Evolutionary conservation across 495 filamentous ascomycete genomes (phyloP).

Genomic region (Trichoderma asperelloides): DNA sequence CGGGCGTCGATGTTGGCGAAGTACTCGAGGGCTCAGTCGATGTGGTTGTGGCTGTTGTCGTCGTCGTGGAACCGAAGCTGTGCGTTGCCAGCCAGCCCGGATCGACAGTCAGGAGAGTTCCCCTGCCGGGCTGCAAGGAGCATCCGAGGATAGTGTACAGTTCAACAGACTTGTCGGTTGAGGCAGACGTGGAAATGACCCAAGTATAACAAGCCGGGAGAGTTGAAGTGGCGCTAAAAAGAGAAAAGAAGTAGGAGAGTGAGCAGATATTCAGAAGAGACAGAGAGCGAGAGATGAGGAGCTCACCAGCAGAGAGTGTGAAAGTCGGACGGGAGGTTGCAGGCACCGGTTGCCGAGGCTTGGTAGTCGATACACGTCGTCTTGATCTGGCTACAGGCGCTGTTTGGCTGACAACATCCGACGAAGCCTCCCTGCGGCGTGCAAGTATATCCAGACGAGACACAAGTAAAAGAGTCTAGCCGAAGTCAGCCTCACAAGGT

Average conservation of each 20-base stretch:
- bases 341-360: neutral
- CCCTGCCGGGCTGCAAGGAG: neutral
- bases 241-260: neutral
- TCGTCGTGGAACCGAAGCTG: neutral
- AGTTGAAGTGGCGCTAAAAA: neutral
- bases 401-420: neutral
- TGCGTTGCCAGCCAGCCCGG: neutral
- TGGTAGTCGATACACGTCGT: constrained; percentile 7
- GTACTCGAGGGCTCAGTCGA: neutral
- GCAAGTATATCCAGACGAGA: neutral
- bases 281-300: neutral
- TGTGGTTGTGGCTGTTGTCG: neutral
- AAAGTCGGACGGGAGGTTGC: neutral
- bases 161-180: neutral
- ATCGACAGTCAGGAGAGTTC: neutral
- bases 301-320: constrained; percentile 9
- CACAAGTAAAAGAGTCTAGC: neutral
- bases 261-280: neutral
- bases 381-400: neutral
- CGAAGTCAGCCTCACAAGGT: neutral
- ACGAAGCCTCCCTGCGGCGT: neutral
- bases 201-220: neutral
- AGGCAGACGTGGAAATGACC: neutral
- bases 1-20: neutral
- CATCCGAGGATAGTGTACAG: neutral